Evolutionary conservation across 495 filamentous ascomycete species (phyloP).

Genomic region (Astrocystis sublimbata): DNA sequence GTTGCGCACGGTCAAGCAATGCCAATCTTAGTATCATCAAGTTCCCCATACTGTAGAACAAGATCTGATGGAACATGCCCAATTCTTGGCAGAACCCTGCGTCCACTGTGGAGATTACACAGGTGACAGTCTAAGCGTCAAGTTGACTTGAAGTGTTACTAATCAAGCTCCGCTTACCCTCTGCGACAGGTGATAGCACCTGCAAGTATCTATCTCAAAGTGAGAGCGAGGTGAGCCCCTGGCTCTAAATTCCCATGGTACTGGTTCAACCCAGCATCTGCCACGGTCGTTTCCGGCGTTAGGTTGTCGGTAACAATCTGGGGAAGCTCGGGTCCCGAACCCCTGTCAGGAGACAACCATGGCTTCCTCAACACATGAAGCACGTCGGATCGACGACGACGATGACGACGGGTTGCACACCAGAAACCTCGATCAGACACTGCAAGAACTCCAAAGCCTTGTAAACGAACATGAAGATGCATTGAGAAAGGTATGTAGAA

Average conservation of each 20-base stretch:
- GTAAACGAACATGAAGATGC: constrained; percentile 66
- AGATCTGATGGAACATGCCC: not conserved
- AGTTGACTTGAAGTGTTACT: too few relatives aligned
- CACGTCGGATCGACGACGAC: constrained; percentile 23
- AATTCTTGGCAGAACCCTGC: not conserved
- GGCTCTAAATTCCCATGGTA: not conserved
- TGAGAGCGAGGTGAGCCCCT: not conserved
- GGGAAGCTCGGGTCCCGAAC: not conserved
- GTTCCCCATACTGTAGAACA: not conserved
- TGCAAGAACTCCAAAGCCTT: constrained; percentile 63
- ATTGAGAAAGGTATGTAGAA: constrained; percentile 39
- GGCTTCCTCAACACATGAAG: constrained; percentile 19
- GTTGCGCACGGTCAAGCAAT: not conserved
- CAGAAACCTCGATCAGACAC: constrained; percentile 61
- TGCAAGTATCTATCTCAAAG: too few relatives aligned
- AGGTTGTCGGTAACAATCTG: not conserved
- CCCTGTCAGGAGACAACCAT: constrained; percentile 9
- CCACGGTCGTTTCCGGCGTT: not conserved
- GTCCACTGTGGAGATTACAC: not conserved
- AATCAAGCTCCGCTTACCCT: too few relatives aligned
- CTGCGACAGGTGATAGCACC: too few relatives aligned
- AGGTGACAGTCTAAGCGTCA: not conserved
- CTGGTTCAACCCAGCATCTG: not conserved
- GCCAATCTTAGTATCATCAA: too few relatives aligned
- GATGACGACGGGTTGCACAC: constrained; percentile 38